Evolutionary conservation across 805 yeast genomes (phyloP).

Genomic region (Diddensiella caesifluorescens): DNA sequence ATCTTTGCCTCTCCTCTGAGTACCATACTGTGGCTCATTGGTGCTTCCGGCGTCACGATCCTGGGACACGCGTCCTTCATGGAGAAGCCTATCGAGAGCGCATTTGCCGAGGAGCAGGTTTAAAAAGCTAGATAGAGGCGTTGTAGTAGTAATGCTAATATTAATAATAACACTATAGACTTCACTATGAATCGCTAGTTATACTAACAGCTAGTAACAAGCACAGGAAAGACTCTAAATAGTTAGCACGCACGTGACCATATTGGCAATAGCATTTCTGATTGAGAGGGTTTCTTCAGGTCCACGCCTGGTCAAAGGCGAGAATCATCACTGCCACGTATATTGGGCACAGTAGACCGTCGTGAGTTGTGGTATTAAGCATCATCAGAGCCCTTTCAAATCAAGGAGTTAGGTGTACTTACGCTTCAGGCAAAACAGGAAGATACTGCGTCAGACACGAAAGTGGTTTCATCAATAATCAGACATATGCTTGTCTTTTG

Average conservation of each 20-base stretch:
- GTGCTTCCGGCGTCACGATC: conserved; percentile 74
- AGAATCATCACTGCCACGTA: conserved; percentile 62
- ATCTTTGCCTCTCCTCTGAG: conserved; percentile 85
- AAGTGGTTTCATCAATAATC: conserved; percentile 65
- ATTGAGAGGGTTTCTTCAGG: too few species aligned
- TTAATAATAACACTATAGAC: too few species aligned
- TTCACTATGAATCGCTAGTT: too few species aligned
- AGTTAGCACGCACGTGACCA: too few species aligned
- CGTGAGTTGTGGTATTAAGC: conserved; percentile 64
- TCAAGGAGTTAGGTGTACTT: conserved; percentile 11
- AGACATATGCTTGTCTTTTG: conserved; percentile 98
- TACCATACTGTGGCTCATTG: conserved; percentile 86
- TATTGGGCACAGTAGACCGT: conserved; percentile 62
- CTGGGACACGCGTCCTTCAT: conserved; percentile 82
- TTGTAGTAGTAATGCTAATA: too few species aligned
- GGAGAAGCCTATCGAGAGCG: conserved; percentile 94
- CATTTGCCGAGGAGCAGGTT: conserved; percentile 71
- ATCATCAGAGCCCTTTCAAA: too few species aligned
- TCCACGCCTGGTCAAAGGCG: conserved; percentile 88
- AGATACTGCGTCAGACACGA: conserved; percentile 48
- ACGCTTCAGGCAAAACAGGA: conserved; percentile 9
- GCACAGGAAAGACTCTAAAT: too few species aligned
- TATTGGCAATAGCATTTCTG: too few species aligned
- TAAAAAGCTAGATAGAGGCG: too few species aligned
- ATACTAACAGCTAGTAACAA: too few species aligned